phyloP scores from a whole-genome alignment of 805 yeast genomes.

The Suhomyces sp. region DNA sequence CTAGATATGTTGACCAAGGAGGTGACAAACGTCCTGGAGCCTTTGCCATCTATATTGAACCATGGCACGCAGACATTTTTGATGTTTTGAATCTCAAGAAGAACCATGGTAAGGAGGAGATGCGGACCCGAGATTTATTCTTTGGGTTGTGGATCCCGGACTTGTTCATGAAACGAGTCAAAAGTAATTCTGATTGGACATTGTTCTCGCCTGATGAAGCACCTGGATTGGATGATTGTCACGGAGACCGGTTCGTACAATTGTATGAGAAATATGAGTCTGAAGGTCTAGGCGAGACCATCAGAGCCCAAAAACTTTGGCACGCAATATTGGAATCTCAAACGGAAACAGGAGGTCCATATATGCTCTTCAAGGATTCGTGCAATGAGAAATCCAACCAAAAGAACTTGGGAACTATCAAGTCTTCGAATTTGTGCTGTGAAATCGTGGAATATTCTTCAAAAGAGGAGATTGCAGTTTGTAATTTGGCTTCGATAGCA shows the following conservation, averaged over 20 bases:
- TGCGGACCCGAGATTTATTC: conserved; percentile 61
- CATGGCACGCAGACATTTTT: conserved; percentile 63
- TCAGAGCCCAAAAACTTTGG: conserved; percentile 63
- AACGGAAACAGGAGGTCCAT: conserved; percentile 66
- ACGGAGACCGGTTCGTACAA: conserved; percentile 55
- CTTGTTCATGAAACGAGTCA: conserved; percentile 61
- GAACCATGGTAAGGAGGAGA: conserved; percentile 65
- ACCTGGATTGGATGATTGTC: conserved; percentile 53
- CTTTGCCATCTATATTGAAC: conserved; percentile 58
- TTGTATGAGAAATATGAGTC: conserved; percentile 52
- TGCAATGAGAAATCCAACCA: conserved; percentile 60
- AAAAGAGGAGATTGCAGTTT: conserved; percentile 59
- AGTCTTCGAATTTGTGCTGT: conserved; percentile 62
- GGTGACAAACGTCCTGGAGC: conserved; percentile 69
- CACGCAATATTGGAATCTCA: conserved; percentile 60
- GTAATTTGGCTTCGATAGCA: conserved; percentile 61
- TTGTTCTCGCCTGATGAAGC: conserved; percentile 61
- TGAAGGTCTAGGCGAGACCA: conserved; percentile 54
- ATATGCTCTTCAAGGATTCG: conserved; percentile 63
- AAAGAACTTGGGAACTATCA: conserved; percentile 58
- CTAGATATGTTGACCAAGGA: conserved; percentile 65
- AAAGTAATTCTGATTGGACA: conserved; percentile 55
- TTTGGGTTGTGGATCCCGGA: conserved; percentile 66
- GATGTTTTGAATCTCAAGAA: conserved; percentile 60
- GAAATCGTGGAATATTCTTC: conserved; percentile 62